Evolutionary conservation across 768 basidiomycete genomes (phyloP).

Genomic region (Termitomyces sp.): DNA sequence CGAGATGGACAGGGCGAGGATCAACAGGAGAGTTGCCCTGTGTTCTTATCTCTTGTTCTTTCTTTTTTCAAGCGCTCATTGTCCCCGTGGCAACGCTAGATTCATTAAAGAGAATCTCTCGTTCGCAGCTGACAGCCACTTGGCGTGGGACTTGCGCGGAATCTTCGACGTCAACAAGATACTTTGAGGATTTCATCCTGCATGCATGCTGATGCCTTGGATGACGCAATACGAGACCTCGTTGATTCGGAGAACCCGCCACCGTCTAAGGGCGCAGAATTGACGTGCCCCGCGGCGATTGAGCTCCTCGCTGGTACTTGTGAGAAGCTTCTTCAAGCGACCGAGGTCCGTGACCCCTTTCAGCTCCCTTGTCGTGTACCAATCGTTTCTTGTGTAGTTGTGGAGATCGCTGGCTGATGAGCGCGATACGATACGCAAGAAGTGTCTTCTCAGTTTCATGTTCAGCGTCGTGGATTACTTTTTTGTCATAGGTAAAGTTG

Average conservation of each 20-base stretch:
- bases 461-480: too few relatives aligned
- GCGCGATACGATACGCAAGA: too few relatives aligned
- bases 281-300: conserved; percentile 80
- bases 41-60: conserved; percentile 30
- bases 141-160: conserved; percentile 94
- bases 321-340: conserved; percentile 50
- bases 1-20: conserved; percentile 57
- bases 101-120: too few relatives aligned
- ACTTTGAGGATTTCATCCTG: conserved; percentile 65
- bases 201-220: too few relatives aligned
- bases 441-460: too few relatives aligned
- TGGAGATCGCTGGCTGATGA: too few relatives aligned
- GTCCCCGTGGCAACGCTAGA: conserved; percentile 32
- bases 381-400: too few relatives aligned
- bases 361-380: too few relatives aligned
- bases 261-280: conserved; percentile 58
- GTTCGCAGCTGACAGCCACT: conserved; percentile 87
- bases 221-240: conserved; percentile 32
- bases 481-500: too few relatives aligned
- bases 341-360: conserved; percentile 43
- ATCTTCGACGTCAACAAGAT: conserved; percentile 59
- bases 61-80: background rate
- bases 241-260: conserved; percentile 76
- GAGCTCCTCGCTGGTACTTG: too few relatives aligned
- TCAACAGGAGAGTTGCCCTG: conserved; percentile 70